Evolutionary conservation across 352 stramenopile genomes (phyloP).

Genomic region (Pythium apleroticum): DNA sequence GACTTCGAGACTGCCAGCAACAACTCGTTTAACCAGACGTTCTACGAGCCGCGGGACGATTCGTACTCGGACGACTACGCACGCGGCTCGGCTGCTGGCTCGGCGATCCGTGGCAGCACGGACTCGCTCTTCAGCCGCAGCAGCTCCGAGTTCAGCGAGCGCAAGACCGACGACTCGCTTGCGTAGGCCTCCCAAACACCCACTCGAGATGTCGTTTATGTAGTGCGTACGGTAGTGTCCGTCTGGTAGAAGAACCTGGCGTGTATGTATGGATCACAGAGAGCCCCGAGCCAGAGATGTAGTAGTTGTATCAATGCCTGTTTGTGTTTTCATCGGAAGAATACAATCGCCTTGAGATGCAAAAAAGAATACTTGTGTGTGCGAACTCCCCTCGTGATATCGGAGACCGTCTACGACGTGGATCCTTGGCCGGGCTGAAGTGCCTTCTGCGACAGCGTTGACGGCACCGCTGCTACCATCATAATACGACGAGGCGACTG

Average conservation of each 20-base stretch:
- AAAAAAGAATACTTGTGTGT: not conserved
- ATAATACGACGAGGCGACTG: conserved; percentile 20
- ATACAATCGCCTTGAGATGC: conserved; percentile 4
- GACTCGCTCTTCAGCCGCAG: conserved; percentile 29
- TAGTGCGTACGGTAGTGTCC: not conserved
- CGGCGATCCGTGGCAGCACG: conserved; percentile 23
- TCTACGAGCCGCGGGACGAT: conserved; percentile 11
- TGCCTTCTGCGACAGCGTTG: conserved; percentile 9
- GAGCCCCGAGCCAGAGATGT: not conserved
- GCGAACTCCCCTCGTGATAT: no score
- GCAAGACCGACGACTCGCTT: conserved; percentile 13
- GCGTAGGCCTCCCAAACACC: conserved; percentile 11
- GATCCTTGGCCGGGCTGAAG: not conserved
- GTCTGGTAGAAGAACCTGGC: not conserved
- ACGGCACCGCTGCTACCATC: conserved; percentile 27
- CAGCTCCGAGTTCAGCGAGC: conserved; percentile 24
- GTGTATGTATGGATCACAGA: not conserved
- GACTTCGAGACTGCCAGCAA: conserved; percentile 20
- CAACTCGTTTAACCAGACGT: not conserved
- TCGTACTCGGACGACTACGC: conserved; percentile 21
- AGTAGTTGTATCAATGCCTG: not conserved
- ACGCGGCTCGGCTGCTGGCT: conserved; percentile 14
- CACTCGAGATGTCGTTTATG: conserved; percentile 2
- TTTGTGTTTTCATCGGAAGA: conserved; percentile 6
- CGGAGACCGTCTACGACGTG: not conserved